These are phyloP conservation scores for Microdochium nivale DNA, from an alignment of 2,329 filamentous ascomycete genomes.

Conservation along the genomic window DNA sequence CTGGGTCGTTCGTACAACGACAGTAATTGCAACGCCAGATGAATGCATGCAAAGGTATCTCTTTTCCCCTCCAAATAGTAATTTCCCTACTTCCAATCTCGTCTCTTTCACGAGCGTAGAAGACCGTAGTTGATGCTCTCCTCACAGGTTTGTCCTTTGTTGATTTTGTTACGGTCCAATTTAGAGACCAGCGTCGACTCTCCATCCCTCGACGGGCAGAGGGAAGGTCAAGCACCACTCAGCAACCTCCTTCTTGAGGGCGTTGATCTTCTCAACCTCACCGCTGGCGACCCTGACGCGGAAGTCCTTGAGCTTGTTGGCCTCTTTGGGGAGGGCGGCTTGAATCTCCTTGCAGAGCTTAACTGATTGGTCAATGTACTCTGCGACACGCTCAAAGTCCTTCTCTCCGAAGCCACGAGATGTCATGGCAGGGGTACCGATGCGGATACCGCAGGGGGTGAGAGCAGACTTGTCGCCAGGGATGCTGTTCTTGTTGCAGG, in stretches of 20 bases:
- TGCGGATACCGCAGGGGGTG: conserved; percentile 88
- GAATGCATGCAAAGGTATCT: conserved; percentile 20
- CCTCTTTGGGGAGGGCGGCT: conserved; percentile 78
- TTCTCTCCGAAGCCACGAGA: conserved; percentile 85
- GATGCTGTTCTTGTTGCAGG: conserved; percentile 99
- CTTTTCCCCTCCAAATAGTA: conserved; percentile 10
- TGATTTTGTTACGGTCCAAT: conserved; percentile 5
- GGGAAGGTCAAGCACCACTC: conserved; percentile 85
- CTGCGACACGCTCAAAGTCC: conserved; percentile 84
- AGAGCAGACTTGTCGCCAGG: conserved; percentile 96
- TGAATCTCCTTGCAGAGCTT: conserved; percentile 88
- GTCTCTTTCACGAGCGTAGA: conserved; percentile 7
- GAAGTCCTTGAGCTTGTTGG: conserved; percentile 99
- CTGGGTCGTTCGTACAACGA: neutral
- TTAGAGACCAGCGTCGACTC: conserved; percentile 51
- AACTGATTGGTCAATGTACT: conserved; percentile 84
- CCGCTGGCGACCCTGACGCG: conserved; percentile 81
- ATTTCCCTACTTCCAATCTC: conserved; percentile 10
- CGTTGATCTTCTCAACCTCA: conserved; percentile 71
- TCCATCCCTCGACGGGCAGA: conserved; percentile 74
- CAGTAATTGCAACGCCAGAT: conserved; percentile 23
- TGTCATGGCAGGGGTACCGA: conserved; percentile 96
- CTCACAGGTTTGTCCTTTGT: conserved; percentile 10
- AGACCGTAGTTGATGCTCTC: conserved; percentile 22
- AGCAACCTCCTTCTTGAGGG: conserved; percentile 81